A percentile compares a stretch with the other conserved stretches of the same genome.
Conservation (phyloP, 257 asterid species). For the Nicotiana sylvestris region DNA sequence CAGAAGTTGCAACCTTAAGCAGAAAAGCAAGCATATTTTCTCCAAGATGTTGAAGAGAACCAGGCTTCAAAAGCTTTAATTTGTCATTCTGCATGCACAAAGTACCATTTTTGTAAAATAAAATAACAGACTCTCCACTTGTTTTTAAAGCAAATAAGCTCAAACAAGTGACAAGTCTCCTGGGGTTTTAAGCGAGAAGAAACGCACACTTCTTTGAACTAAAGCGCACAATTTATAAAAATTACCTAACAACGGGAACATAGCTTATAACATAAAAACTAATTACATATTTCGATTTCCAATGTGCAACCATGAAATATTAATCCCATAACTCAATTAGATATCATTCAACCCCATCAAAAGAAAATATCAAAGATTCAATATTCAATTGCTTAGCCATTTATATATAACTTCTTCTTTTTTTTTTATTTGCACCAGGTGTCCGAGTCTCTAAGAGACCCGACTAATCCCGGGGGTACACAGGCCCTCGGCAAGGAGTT, state of each 20-base stretch:
- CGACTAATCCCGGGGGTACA: too few species aligned
- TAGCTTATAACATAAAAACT: constrained; percentile 3
- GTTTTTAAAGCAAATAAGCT: not conserved
- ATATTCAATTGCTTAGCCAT: not conserved
- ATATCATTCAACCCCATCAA: not conserved
- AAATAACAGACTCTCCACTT: not conserved
- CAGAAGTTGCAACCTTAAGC: constrained; percentile 73
- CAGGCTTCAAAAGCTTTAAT: constrained; percentile 75
- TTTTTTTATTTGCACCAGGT: too few species aligned
- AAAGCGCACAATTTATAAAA: not conserved
- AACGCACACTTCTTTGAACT: not conserved
- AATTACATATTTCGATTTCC: not conserved
- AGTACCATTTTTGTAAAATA: not conserved
- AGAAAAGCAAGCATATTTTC: constrained; percentile 94
- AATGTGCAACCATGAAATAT: not conserved
- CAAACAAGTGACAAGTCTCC: not conserved
- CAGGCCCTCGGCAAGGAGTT: too few species aligned
- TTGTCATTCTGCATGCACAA: constrained; percentile 72
- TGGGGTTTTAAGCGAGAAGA: not conserved
- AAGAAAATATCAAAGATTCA: not conserved
- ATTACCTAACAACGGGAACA: not conserved
- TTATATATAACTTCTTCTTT: not conserved
- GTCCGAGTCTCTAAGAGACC: too few species aligned
- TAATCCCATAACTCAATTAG: not conserved
- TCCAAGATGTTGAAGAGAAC: constrained; percentile 98